A percentile compares a stretch with the other conserved stretches of the same genome.
phyloP scores from a whole-genome alignment of 805 yeast genomes.

The Komagataella ulmi region DNA sequence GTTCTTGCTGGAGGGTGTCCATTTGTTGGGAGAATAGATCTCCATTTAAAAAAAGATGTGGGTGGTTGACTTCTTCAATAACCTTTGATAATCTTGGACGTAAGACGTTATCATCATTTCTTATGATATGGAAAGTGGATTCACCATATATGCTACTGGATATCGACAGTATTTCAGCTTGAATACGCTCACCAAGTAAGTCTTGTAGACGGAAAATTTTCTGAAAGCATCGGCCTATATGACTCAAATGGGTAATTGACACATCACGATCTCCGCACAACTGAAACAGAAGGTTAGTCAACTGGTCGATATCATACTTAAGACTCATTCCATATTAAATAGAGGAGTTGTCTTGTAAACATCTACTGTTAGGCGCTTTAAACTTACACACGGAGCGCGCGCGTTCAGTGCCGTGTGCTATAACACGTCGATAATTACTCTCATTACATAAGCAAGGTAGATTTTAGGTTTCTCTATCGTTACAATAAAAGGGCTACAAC shows the following conservation, averaged over 20 bases:
- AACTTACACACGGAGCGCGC: not conserved
- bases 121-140: not conserved
- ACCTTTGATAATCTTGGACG: not conserved
- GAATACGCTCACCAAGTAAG: not conserved
- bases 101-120: not conserved
- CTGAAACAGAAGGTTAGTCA: not conserved
- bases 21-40: not conserved
- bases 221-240: not conserved
- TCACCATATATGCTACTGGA: not conserved
- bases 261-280: not conserved
- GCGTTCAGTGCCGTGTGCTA: not conserved
- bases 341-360: not conserved
- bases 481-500: not conserved
- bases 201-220: not conserved
- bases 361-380: not conserved
- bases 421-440: not conserved
- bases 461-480: not conserved
- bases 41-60: not conserved
- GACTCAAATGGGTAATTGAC: not conserved
- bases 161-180: not conserved
- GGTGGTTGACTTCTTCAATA: not conserved
- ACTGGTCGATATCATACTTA: not conserved
- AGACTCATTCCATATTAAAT: not conserved
- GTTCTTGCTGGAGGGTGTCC: not conserved
- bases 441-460: not conserved